These are phyloP conservation scores for Alternaria conjuncta DNA, from an alignment of 2,329 filamentous ascomycete genomes.

Conservation along the genomic window DNA sequence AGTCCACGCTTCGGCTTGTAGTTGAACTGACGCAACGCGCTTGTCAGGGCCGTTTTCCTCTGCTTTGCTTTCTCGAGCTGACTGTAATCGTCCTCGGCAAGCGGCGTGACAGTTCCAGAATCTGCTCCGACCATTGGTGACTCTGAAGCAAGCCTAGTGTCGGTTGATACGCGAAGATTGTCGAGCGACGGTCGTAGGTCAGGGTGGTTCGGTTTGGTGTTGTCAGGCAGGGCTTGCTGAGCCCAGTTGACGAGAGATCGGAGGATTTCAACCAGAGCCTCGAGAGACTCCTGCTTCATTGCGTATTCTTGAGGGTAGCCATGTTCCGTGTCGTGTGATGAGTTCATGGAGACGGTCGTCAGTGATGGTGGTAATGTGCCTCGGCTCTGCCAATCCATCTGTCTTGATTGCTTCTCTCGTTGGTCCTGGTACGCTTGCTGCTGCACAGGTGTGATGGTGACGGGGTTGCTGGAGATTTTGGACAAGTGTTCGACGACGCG, in stretches of 20 bases:
- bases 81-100: conserved; percentile 83
- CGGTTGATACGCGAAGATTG: conserved; percentile 75
- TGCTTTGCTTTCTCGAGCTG: conserved; percentile 96
- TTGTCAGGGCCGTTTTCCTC: conserved; percentile 87
- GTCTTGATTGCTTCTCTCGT: conserved; percentile 65
- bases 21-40: conserved; percentile 91
- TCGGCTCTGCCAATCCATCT: conserved; percentile 83
- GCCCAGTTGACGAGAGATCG: conserved; percentile 95
- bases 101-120: conserved; percentile 53
- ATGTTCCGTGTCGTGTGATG: conserved; percentile 64
- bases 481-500: conserved; percentile 91
- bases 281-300: conserved; percentile 87
- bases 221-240: conserved; percentile 65
- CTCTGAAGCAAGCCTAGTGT: conserved; percentile 68
- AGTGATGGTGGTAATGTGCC: conserved; percentile 87
- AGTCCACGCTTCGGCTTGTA: conserved; percentile 96
- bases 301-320: conserved; percentile 87
- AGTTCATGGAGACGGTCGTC: conserved; percentile 75
- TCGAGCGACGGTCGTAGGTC: conserved; percentile 62
- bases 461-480: conserved; percentile 79
- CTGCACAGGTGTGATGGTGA: conserved; percentile 75
- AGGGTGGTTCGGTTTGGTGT: conserved; percentile 50
- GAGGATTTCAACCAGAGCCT: conserved; percentile 86
- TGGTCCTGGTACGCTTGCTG: conserved; percentile 88
- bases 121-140: conserved; percentile 64